Evolutionary conservation across 176 grass and related monocot species (phyloP), one percentile per base, ranked within the genome.

Genomic region (Cenchrus fungigraminus): DNA sequence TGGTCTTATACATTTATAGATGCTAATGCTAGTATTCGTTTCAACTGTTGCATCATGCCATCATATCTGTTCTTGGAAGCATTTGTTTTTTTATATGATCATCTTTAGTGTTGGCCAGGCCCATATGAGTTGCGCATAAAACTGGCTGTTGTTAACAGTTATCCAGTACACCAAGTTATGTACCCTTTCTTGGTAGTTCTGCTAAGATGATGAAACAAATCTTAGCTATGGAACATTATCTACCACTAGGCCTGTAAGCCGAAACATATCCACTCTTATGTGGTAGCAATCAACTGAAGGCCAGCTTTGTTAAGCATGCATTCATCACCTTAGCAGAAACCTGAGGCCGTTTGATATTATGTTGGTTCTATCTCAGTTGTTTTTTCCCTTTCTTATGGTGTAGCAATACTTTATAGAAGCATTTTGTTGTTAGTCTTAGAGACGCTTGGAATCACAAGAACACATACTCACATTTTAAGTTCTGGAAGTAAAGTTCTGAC

Each of bases 11-110:
- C 25, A 59, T 45, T 57, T 76, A 5, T 63, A 14, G 61, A 76
- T 58, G 17, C 56, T 73, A 19, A 84, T 57, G 22, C 25, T 77
- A 31, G 76, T 58, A 46, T 59, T 70, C 29, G 8, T 60, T 58
- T 40, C 15, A 62, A 19, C 65, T 28, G 34, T 40, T 71, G 2
- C 53, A 34, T 25, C 22, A 25, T 25, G 22, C 22, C 22, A 32
- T 40, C 37, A 40, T 40, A 40, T 40, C 37, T 40, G 37, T 40
- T 40, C 37, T 40, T 40, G 37, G 37, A 40, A 40, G 37, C 37
- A 40, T 40, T 40, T 40, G 31, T 32, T 25, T 71, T 20, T 49
- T 42, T 44, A 9, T 15, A 51, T 73, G 40, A 64, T 73, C 20
- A 73, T 40, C 31, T n/a, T 75, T 20, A 45, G 3, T 60, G 53